Conservation (phyloP, 495 filamentous ascomycete species). For the Neohortaea acidophila region DNA sequence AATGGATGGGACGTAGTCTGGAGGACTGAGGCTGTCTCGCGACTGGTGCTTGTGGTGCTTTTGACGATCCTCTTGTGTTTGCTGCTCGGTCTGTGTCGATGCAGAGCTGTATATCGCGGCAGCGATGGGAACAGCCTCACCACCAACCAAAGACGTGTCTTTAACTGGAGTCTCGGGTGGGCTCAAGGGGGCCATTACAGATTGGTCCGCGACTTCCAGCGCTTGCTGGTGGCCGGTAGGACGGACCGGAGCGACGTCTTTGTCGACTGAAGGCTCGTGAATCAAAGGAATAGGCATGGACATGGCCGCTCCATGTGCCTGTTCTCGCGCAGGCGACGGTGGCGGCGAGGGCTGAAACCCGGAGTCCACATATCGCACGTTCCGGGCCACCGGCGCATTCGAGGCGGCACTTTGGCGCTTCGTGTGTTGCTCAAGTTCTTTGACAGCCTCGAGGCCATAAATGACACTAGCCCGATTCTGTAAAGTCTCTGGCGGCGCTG, state of each 20-base stretch:
- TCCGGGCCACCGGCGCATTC: no score
- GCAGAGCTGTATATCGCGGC: slow-evolving; percentile 32
- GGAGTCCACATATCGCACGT: slow-evolving; percentile 47
- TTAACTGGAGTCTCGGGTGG: slow-evolving; percentile 51
- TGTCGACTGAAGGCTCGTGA: slow-evolving; percentile 1
- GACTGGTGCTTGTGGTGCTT: no score
- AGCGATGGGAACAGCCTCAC: no score
- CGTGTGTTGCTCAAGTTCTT: no score
- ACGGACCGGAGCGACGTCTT: neutral
- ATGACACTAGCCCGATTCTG: no score
- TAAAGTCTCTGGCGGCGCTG: no score
- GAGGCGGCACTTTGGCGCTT: no score
- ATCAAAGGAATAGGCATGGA: neutral
- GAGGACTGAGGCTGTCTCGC: slow-evolving; percentile 20
- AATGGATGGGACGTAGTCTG: slow-evolving; percentile 43
- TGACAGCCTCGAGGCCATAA: no score
- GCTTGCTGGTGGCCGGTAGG: slow-evolving; percentile 5
- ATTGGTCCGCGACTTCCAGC: slow-evolving; percentile 1
- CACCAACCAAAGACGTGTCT: no score
- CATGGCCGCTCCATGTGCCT: neutral
- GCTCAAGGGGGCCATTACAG: slow-evolving; percentile 25
- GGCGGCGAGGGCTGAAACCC: slow-evolving; percentile 73
- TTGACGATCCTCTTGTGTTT: no score
- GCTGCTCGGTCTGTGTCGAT: slow-evolving; percentile 69
- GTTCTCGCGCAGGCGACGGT: slow-evolving; percentile 39